Evolutionary conservation across 2,329 filamentous ascomycete genomes (phyloP), one percentile per base, ranked within the genome.

Genomic region (Nemania sp.): DNA sequence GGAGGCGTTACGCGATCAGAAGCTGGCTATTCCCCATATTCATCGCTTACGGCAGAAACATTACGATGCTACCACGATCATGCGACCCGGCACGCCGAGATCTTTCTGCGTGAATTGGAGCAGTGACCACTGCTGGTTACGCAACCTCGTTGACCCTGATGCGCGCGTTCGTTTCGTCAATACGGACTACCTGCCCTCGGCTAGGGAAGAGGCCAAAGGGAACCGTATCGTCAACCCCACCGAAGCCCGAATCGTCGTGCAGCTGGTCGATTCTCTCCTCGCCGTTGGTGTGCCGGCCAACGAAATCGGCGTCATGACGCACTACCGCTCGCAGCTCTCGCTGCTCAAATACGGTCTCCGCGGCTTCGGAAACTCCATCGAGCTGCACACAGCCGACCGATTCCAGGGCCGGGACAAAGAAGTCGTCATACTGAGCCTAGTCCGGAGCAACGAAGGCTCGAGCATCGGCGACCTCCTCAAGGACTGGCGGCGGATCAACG

Each of bases 321-420:
- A 97, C 72, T 99, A 99, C 72, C 89, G 94, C 54, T 92, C 89
- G 5, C 94, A 99, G 71, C 83, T 99, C 1, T 86, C 90, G 0
- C 77, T 96, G 2, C 79, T 99, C 1, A 89, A 90, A 60, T 84
- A 92, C 56, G 80, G 79, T 9, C 81, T 96, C 28, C 82, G 83
- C 26, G 76, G 74, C 36, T 72, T 79, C 62, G 74, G 78, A 0
- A 62, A 77, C 0, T 81, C 82, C 2, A 85, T 99, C 1, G 94
- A 99, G 72, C 91, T 97, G 81, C 91, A 99, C 72, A 97, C 94
- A 0, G 92, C 94, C 3, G 94, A 99, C 73, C 91, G 93, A 39
- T 99, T 96, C 72, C 94, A 99, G 70, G 94, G 94, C 6, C 84
- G 94, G 8, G 94, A 99, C 73, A 99, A 99, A 69, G 91, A 96